Evolutionary conservation across 1,284 basidiomycete species (phyloP).

Genomic region (Chalciporus sp.): DNA sequence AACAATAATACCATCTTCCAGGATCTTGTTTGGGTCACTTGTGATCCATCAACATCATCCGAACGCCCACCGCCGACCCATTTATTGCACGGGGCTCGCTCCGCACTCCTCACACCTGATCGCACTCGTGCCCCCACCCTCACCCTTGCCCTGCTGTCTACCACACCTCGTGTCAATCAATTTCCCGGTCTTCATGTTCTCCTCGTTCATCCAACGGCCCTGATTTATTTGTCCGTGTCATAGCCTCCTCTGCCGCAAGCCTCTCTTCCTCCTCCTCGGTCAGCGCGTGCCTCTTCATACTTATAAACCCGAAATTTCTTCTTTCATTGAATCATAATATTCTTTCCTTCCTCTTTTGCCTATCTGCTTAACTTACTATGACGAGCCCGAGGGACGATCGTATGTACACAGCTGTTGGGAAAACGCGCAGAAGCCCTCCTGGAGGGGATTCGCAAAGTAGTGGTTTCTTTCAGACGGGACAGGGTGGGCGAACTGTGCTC

Average conservation of each 20-base stretch:
- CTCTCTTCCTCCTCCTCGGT: slow-evolving; percentile 32
- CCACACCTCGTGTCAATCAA: slow-evolving; percentile 46
- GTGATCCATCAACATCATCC: slow-evolving; percentile 29
- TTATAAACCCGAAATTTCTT: slow-evolving; percentile 48
- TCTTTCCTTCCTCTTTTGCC: slow-evolving; percentile 48
- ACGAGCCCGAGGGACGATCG: slow-evolving; percentile 62
- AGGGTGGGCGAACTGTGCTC: slow-evolving; percentile 85
- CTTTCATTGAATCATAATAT: slow-evolving; percentile 55
- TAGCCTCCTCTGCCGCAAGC: slow-evolving; percentile 40
- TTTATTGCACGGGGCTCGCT: slow-evolving; percentile 32
- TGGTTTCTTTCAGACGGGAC: slow-evolving; percentile 71
- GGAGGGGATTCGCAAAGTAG: slow-evolving; percentile 55
- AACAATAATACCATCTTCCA: slow-evolving; percentile 13
- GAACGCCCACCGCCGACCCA: slow-evolving; percentile 31
- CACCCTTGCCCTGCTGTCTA: slow-evolving; percentile 42
- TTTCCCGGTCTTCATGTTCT: slow-evolving; percentile 48
- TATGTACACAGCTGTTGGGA: slow-evolving; percentile 57
- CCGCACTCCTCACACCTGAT: slow-evolving; percentile 32
- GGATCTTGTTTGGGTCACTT: slow-evolving; percentile 25
- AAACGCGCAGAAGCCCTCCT: slow-evolving; percentile 62
- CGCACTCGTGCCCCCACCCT: slow-evolving; percentile 37
- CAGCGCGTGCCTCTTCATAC: slow-evolving; percentile 45
- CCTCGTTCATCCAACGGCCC: slow-evolving; percentile 44
- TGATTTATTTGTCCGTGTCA: slow-evolving; percentile 46
- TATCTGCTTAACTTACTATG: slow-evolving; percentile 57